Percentiles rank a stretch among this genome's conserved stretches.
Evolutionary conservation across 768 basidiomycete genomes (phyloP).

Genomic region (Tricholoma saponaceum): DNA sequence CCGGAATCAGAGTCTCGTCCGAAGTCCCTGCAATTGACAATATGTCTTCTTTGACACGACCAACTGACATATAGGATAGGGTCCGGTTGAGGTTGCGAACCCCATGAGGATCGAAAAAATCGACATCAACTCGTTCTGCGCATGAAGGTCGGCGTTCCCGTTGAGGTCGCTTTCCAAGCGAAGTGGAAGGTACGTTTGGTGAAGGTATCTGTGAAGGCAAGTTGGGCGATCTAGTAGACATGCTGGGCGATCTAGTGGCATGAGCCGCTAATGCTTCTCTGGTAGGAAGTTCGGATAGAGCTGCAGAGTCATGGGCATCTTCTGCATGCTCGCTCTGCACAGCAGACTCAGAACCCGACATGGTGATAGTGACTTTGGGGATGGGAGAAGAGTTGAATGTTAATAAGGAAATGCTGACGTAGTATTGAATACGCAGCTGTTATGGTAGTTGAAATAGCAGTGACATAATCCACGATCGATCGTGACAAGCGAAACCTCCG

Average conservation of each 20-base stretch:
- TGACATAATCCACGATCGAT: background rate
- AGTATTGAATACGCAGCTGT: background rate
- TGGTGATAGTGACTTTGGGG: background rate
- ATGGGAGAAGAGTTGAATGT: background rate
- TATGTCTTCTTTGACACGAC: background rate
- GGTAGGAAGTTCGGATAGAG: slow-evolving; percentile 9
- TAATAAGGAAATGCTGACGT: background rate
- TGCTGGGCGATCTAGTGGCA: background rate
- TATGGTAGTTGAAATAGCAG: too few species aligned
- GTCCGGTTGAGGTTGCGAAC: slow-evolving; percentile 2
- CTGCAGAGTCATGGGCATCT: slow-evolving; percentile 5
- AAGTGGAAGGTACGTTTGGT: background rate
- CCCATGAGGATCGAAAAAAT: slow-evolving; percentile 10
- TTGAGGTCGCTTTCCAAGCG: slow-evolving; percentile 1
- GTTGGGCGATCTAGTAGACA: background rate
- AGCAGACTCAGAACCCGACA: background rate
- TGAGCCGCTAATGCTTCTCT: slow-evolving; percentile 10
- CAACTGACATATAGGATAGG: background rate
- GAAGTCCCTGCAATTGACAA: background rate
- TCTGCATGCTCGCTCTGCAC: background rate
- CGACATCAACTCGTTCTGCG: background rate
- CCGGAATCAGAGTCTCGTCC: slow-evolving; percentile 19
- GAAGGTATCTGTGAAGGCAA: background rate
- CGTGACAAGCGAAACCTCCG: too few species aligned
- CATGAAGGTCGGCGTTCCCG: slow-evolving; percentile 1